Percentiles rank a stretch among this genome's conserved stretches.
These are phyloP conservation scores for Platismatia glauca DNA, from an alignment of 495 filamentous ascomycete species.

Conservation along the genomic window DNA sequence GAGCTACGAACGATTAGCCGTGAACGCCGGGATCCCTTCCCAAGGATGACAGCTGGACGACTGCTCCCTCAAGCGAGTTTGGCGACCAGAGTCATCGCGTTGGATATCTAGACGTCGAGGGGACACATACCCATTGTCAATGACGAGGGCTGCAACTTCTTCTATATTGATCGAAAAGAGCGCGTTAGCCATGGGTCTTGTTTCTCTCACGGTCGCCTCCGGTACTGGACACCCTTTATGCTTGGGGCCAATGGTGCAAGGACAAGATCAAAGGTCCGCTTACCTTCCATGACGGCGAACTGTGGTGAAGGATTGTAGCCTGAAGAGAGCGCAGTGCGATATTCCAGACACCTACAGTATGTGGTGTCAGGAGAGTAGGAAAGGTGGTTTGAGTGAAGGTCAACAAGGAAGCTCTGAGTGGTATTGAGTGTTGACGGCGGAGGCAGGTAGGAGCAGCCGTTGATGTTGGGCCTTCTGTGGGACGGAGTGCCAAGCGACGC, in stretches of 20 bases:
- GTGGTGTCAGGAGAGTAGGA: constrained; percentile 21
- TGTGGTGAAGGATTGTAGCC: constrained; percentile 31
- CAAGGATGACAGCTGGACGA: not conserved
- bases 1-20: constrained; percentile 60
- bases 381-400: constrained; percentile 36
- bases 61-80: not conserved
- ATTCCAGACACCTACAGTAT: constrained; percentile 17
- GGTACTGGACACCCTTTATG: not conserved
- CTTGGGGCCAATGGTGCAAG: constrained; percentile 11
- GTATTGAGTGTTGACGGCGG: constrained; percentile 32
- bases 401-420: constrained; percentile 42
- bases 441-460: constrained; percentile 30
- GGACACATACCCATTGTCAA: constrained; percentile 97
- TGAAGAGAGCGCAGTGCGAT: constrained; percentile 27
- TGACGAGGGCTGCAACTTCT: constrained; percentile 99
- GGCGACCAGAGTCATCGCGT: not conserved
- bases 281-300: constrained; percentile 68
- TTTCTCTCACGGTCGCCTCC: too few relatives aligned
- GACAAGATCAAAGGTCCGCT: constrained; percentile 32
- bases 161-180: constrained; percentile 48
- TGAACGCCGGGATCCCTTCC: not conserved
- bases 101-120: constrained; percentile 1
- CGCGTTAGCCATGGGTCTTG: constrained; percentile 17
- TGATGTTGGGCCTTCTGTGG: constrained; percentile 27
- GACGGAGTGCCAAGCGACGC: constrained; percentile 20